A percentile compares a stretch with the other conserved stretches of the same genome.
These are phyloP conservation scores for Asterella californica DNA, from an alignment of 225 moss, liverwort and hornwort species.

Conservation along the genomic window DNA sequence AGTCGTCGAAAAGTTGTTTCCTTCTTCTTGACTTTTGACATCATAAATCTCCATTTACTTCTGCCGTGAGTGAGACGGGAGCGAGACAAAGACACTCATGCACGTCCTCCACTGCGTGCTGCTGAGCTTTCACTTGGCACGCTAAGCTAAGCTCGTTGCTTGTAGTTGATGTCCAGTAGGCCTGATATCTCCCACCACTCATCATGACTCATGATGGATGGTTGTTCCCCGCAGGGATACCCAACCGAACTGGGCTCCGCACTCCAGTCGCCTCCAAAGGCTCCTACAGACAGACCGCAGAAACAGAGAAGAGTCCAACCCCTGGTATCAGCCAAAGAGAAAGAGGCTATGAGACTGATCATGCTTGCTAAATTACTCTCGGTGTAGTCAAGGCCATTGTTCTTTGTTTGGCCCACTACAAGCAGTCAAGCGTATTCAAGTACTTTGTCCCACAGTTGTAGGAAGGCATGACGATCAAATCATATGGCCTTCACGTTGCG, in stretches of 20 bases:
- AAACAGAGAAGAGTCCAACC: neutral
- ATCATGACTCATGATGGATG: neutral
- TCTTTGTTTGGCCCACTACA: neutral
- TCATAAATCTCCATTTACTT: neutral
- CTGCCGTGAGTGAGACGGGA: conserved; percentile 7
- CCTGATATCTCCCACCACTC: neutral
- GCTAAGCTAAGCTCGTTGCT: neutral
- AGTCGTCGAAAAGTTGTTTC: neutral
- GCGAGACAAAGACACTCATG: neutral
- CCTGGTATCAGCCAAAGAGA: neutral
- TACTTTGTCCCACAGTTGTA: neutral
- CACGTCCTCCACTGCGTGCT: neutral
- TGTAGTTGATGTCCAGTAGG: neutral
- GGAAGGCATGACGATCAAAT: neutral
- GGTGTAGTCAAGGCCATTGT: neutral
- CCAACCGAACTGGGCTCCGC: no score
- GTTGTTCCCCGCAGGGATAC: neutral
- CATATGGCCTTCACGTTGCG: neutral
- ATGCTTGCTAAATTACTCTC: neutral
- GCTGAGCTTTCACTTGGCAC: neutral
- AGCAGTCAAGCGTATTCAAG: neutral
- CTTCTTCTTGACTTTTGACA: neutral
- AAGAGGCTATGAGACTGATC: neutral
- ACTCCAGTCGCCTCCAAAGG: no score
- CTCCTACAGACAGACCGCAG: neutral